Conservation (phyloP, 2,329 filamentous ascomycete genomes). For the Thielaviopsis musarum region DNA sequence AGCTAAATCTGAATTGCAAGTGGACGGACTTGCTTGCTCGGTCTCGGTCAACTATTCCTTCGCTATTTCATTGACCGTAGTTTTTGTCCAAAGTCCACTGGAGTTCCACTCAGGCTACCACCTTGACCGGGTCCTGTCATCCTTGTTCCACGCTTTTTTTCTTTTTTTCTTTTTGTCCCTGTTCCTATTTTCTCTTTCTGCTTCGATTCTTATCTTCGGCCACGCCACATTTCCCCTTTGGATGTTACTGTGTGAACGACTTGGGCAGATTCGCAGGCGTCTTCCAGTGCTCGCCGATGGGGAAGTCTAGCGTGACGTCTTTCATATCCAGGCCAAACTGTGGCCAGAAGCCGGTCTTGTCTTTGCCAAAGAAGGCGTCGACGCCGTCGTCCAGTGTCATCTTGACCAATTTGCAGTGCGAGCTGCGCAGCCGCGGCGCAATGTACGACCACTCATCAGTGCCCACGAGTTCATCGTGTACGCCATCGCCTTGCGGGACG, state of each 20-base stretch:
- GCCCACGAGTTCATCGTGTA: conserved; percentile 26
- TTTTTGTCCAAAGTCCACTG: no score
- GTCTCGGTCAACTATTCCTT: no score
- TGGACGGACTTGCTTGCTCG: no score
- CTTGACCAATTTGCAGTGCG: background rate
- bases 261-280: background rate
- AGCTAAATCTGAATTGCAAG: no score
- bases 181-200: background rate
- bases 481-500: conserved; percentile 24
- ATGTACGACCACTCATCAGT: conserved; percentile 30
- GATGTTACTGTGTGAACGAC: background rate
- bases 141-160: no score
- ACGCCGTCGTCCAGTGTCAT: background rate
- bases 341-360: background rate
- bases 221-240: no score
- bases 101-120: no score
- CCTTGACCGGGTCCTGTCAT: no score
- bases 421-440: conserved; percentile 14
- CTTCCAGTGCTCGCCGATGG: background rate
- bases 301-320: background rate
- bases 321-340: background rate
- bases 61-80: no score
- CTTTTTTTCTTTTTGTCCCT: no score
- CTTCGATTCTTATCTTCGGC: no score
- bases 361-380: conserved; percentile 11